Percentiles rank a stretch among this genome's conserved stretches.
phyloP scores from a whole-genome alignment of 108 stramenopile genomes.

The Bacterosira constricta region DNA sequence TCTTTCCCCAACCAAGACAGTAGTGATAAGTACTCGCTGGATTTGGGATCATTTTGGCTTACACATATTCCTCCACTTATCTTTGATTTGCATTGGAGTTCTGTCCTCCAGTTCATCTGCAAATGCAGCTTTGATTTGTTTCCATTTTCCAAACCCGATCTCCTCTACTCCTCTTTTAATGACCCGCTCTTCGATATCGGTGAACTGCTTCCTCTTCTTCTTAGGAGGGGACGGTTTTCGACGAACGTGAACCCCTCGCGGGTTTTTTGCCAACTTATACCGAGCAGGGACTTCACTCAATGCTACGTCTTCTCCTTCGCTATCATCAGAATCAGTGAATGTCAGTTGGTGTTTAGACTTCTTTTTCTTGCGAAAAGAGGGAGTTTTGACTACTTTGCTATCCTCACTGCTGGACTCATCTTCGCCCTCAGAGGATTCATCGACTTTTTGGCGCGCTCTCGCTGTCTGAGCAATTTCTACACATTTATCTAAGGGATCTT shows the following conservation, averaged over 20 bases:
- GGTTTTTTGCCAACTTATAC: background rate
- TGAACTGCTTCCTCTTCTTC: constrained; percentile 54
- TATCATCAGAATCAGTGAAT: constrained; percentile 25
- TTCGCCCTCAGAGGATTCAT: constrained; percentile 6
- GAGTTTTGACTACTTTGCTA: background rate
- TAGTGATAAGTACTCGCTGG: background rate
- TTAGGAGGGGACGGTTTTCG: constrained; percentile 2
- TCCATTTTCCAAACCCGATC: constrained; percentile 69
- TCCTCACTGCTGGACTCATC: constrained; percentile 4
- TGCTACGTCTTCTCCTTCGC: constrained; percentile 15
- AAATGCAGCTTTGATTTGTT: constrained; percentile 61
- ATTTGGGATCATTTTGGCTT: background rate
- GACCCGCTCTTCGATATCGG: constrained; percentile 62
- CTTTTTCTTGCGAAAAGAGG: constrained; percentile 18
- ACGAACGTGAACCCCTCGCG: background rate
- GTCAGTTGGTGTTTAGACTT: constrained; percentile 10
- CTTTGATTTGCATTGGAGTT: constrained; percentile 72
- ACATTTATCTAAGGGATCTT: constrained; percentile 29
- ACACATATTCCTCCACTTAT: constrained; percentile 66
- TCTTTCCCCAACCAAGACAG: no score
- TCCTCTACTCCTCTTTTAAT: constrained; percentile 53
- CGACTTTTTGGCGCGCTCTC: background rate
- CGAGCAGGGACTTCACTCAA: constrained; percentile 35
- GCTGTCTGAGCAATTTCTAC: constrained; percentile 35
- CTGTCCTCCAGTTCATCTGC: constrained; percentile 55